Percentiles rank a stretch among this genome's conserved stretches.
These are phyloP conservation scores for Ascochyta viciae-villosae DNA, from an alignment of 2,329 filamentous ascomycete species.

Conservation along the genomic window DNA sequence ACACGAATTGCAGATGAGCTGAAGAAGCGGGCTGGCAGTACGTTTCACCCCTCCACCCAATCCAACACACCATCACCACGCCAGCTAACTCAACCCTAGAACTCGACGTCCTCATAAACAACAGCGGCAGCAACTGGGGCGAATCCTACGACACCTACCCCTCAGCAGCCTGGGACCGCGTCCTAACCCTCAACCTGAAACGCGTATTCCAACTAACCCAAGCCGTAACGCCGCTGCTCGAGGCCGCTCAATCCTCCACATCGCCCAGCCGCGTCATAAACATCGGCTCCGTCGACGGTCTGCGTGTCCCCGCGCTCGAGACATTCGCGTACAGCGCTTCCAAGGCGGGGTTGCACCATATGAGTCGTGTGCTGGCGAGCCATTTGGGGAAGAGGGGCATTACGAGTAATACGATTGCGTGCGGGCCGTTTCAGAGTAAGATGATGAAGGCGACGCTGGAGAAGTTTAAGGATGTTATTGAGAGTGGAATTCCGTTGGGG, in stretches of 20 bases:
- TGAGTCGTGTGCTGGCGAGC: constrained; percentile 68
- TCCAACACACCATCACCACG: not conserved
- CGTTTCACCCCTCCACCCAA: constrained; percentile 9
- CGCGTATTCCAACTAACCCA: constrained; percentile 70
- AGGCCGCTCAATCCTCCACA: constrained; percentile 55
- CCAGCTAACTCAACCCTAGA: constrained; percentile 34
- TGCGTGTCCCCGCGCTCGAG: constrained; percentile 65
- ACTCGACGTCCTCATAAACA: constrained; percentile 71
- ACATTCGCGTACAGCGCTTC: constrained; percentile 67
- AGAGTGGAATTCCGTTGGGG: constrained; percentile 67
- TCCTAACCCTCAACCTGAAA: constrained; percentile 68
- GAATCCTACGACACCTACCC: constrained; percentile 66
- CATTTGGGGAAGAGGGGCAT: constrained; percentile 67
- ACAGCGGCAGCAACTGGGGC: constrained; percentile 71
- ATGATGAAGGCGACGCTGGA: constrained; percentile 76
- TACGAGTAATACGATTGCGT: constrained; percentile 73
- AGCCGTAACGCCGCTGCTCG: constrained; percentile 67
- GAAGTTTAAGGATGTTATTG: constrained; percentile 63
- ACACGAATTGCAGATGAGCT: constrained; percentile 65
- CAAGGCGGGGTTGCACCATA: constrained; percentile 70
- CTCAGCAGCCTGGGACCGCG: constrained; percentile 59
- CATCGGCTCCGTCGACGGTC: constrained; percentile 69
- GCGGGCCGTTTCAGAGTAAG: constrained; percentile 73
- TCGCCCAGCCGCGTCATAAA: constrained; percentile 67
- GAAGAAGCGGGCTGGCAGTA: constrained; percentile 57